Evolutionary conservation across 2,329 filamentous ascomycete genomes (phyloP).

Genomic region (Cladophialophora bantiana): DNA sequence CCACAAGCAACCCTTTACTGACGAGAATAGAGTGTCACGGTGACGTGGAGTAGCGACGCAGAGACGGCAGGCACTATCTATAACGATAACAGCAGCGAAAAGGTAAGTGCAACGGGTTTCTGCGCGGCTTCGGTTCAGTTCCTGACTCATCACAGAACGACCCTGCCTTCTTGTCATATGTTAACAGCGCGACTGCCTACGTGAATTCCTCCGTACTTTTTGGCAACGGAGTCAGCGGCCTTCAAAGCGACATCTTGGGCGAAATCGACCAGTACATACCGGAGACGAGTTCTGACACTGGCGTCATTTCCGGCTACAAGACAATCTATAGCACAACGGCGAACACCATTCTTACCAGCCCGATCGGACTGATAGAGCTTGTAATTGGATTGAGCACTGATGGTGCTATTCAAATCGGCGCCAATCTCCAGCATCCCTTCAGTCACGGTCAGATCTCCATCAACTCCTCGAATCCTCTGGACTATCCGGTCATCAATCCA

Average conservation of each 20-base stretch:
- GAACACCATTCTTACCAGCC: constrained; percentile 32
- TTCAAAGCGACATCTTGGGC: constrained; percentile 25
- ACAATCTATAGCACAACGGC: constrained; percentile 37
- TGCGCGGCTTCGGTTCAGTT: not conserved
- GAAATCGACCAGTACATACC: constrained; percentile 24
- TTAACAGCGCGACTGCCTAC: constrained; percentile 37
- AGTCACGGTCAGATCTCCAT: constrained; percentile 39
- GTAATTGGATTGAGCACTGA: constrained; percentile 42
- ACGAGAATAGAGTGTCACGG: constrained; percentile 42
- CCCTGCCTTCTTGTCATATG: constrained; percentile 37
- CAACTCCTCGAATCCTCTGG: constrained; percentile 45
- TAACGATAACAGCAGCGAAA: constrained; percentile 41
- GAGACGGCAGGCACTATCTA: constrained; percentile 45
- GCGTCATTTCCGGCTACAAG: constrained; percentile 38
- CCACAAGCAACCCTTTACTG: constrained; percentile 11
- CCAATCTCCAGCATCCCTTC: constrained; percentile 39
- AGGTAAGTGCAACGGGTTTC: constrained; percentile 40
- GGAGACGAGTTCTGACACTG: constrained; percentile 22
- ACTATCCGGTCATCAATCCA: constrained; percentile 52
- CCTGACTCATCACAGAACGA: constrained; percentile 22
- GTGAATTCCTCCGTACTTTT: constrained; percentile 37
- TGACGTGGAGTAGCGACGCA: constrained; percentile 43
- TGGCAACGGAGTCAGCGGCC: constrained; percentile 26
- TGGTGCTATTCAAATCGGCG: constrained; percentile 35
- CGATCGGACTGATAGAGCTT: constrained; percentile 37